These are phyloP conservation scores for Triglochin maritima DNA, from an alignment of 106 monocot species.

Conservation along the genomic window DNA sequence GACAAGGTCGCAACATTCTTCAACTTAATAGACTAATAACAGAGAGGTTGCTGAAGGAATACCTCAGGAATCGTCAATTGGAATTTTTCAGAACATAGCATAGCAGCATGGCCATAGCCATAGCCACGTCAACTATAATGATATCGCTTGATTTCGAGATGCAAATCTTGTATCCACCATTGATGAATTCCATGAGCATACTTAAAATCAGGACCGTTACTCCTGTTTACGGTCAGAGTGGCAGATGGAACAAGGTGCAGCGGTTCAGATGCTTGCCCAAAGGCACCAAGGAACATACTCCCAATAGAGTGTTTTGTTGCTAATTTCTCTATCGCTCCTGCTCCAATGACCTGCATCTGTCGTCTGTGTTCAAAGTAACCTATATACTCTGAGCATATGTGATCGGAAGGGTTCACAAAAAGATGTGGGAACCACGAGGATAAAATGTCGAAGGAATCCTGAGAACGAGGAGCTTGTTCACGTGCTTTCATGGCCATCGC, in stretches of 20 bases:
- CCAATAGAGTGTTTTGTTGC: conserved; percentile 77
- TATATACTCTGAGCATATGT: conserved; percentile 83
- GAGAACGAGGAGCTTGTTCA: conserved; percentile 9
- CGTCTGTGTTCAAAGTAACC: conserved; percentile 78
- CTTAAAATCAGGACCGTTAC: conserved; percentile 55
- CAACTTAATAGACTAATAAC: too few species aligned
- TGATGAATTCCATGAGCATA: conserved; percentile 86
- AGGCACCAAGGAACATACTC: conserved; percentile 46
- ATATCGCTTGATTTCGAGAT: conserved; percentile 42
- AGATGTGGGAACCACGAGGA: conserved; percentile 67
- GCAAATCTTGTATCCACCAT: conserved; percentile 69
- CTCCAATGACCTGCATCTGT: conserved; percentile 79
- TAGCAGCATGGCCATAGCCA: too few species aligned
- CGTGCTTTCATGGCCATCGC: conserved; percentile 35
- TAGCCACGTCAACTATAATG: too few species aligned
- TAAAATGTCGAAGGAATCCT: conserved; percentile 41
- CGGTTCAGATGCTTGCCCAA: conserved; percentile 67
- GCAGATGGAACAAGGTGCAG: conserved; percentile 89
- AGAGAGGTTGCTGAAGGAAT: too few species aligned
- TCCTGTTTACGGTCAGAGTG: conserved; percentile 51
- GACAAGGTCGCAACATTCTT: too few species aligned
- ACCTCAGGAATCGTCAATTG: too few species aligned
- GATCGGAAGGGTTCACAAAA: conserved; percentile 78
- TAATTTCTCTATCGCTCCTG: conserved; percentile 66
- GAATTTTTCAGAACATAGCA: too few species aligned